Evolutionary conservation across 345 rosid species (phyloP).

Genomic region (Eucalyptus pumila): DNA sequence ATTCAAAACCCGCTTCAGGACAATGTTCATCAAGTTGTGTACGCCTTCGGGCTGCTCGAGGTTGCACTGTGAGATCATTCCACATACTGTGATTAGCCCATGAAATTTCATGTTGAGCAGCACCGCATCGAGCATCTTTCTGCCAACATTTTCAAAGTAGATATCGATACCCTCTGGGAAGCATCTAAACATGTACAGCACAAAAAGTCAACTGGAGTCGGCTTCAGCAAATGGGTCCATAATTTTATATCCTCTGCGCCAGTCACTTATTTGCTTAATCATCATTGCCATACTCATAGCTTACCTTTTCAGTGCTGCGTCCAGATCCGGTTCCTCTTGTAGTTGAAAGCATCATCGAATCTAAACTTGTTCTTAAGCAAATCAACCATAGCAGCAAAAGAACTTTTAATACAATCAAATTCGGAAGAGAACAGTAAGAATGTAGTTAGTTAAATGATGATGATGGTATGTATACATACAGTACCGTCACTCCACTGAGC

Average conservation of each 20-base stretch:
- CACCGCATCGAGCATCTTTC: slow-evolving; percentile 22
- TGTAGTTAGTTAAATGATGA: background rate
- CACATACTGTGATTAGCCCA: background rate
- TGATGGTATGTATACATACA: background rate
- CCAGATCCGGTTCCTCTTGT: slow-evolving; percentile 42
- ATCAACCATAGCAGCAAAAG: slow-evolving; percentile 17
- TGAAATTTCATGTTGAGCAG: slow-evolving; percentile 7
- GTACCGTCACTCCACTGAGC: background rate
- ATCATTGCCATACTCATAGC: background rate
- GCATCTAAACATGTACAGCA: background rate
- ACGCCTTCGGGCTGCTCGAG: background rate
- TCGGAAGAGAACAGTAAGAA: background rate
- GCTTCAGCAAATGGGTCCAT: background rate
- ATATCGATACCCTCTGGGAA: slow-evolving; percentile 19
- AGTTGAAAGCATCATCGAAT: slow-evolving; percentile 69
- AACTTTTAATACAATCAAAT: background rate
- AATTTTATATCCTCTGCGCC: background rate
- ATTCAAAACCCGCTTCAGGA: background rate
- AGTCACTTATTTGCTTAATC: background rate
- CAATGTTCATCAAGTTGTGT: background rate
- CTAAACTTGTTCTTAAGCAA: slow-evolving; percentile 51
- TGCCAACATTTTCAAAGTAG: slow-evolving; percentile 18
- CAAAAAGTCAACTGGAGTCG: background rate
- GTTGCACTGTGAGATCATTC: slow-evolving; percentile 17
- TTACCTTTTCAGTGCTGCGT: slow-evolving; percentile 51